Percentiles rank a stretch among this genome's conserved stretches.
Conservation (phyloP, 805 yeast species). For the Monosporozyma unispora region DNA sequence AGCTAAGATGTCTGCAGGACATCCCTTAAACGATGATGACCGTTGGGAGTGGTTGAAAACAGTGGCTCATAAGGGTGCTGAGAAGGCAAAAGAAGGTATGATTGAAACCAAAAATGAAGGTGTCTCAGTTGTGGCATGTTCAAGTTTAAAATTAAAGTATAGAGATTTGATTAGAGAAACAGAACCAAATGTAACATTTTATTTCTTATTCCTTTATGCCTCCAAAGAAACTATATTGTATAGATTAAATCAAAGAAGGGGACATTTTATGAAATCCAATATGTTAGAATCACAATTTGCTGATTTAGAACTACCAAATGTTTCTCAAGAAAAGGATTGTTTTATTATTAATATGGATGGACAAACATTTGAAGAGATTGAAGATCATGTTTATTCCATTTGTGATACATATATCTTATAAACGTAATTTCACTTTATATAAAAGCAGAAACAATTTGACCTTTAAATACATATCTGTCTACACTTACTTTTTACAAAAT, state of each 20-base stretch:
- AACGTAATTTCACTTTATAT: no score
- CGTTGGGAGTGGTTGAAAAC: conserved; percentile 80
- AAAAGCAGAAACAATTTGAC: no score
- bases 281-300: conserved; percentile 77
- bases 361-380: conserved; percentile 16
- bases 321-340: conserved; percentile 27
- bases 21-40: conserved; percentile 81
- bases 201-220: conserved; percentile 62
- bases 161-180: conserved; percentile 47
- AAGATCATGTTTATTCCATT: conserved; percentile 10
- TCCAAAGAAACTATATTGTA: conserved; percentile 48
- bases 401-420: conserved; percentile 1
- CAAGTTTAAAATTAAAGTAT: conserved; percentile 69
- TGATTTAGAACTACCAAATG: conserved; percentile 60
- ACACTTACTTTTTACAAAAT: no score
- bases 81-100: conserved; percentile 24
- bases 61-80: conserved; percentile 37
- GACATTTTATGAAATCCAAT: conserved; percentile 80
- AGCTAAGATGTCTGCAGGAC: conserved; percentile 72
- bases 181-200: conserved; percentile 33
- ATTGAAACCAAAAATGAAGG: conserved; percentile 16
- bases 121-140: conserved; percentile 61
- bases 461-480: no score
- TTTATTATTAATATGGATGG: conserved; percentile 26
- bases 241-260: conserved; percentile 55